Evolutionary conservation across 768 basidiomycete species (phyloP), one percentile per base, ranked within the genome.

Genomic region (Russula griseocarnosa): DNA sequence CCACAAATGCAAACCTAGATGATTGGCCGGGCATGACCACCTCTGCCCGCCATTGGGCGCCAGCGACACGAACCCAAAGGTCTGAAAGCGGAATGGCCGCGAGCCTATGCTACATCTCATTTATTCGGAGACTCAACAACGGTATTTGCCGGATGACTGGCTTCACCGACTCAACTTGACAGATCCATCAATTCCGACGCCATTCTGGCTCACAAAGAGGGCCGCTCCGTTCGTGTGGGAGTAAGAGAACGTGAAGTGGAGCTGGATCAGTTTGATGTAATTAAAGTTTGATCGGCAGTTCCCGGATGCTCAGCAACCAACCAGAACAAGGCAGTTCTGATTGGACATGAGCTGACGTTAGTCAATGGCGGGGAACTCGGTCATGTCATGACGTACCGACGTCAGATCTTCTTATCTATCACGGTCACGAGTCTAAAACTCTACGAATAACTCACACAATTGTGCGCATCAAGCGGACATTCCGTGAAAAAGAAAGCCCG

Each of bases 71-170:
- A 40, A 34, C 47, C 53, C 54, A 32, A 50, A 30, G 63, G 34
- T 34, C 63, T 55, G 20, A 36, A 65, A 55, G 24, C 3, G 59
- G 63, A 60, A 65, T 44, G 47, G 47, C 59, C 59, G 63, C 63
- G 54, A 40, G 30, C 7, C 30, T n/a, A n/a, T n/a, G n/a, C n/a
- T 30, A 30, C 30, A 6, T 30, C 5, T 58, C n/a, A 24, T 32
- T 55, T 26, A n/a, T 50, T 34, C 63, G 47, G 63, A 55, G 63
- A 55, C 58, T 47, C 46, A 24, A 34, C 32, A 34, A 9, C 44
- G n/a, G 44, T 46, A 22, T 7, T 46, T n/a, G n/a, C 10, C n/a
- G 3, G 30, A 52, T 36, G 3, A 36, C 34, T 20, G 32, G 4
- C 16, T 44, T 42, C 46, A 46, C 44, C n/a, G 6, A 50, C 34